Percentiles rank a stretch among this genome's conserved stretches.
Evolutionary conservation across 192 early-diverging fungal genomes (phyloP).

Genomic region (Piromyces sp.): DNA sequence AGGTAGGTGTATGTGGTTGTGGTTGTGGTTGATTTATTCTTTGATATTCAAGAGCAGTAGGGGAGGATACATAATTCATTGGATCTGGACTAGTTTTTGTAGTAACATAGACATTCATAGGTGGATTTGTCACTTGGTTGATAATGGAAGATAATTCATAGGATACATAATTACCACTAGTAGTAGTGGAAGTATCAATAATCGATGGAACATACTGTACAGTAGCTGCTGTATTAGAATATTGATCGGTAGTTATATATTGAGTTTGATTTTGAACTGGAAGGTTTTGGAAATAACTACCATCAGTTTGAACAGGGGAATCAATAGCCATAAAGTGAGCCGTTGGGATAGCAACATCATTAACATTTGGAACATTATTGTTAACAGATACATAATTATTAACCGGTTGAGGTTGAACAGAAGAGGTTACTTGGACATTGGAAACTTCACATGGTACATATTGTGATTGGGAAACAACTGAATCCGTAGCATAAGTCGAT

Average conservation of each 20-base stretch:
- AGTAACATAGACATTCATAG: not conserved
- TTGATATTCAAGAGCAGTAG: not conserved
- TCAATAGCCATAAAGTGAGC: not conserved
- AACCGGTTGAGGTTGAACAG: not conserved
- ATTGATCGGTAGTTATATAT: not conserved
- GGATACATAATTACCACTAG: not conserved
- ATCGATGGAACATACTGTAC: not conserved
- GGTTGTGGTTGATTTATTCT: not conserved
- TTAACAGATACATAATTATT: not conserved
- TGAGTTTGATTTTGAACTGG: not conserved
- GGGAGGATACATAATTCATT: not conserved
- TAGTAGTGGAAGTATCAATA: not conserved
- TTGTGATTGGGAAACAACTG: not conserved
- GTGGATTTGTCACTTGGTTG: not conserved
- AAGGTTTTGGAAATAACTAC: not conserved
- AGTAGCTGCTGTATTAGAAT: not conserved
- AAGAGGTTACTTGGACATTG: not conserved
- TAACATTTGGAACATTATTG: not conserved
- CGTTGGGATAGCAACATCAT: not conserved
- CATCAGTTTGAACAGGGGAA: not conserved
- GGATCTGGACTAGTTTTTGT: not conserved
- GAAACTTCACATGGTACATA: not conserved
- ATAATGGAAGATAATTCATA: not conserved
- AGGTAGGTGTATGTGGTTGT: not conserved
- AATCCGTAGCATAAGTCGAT: too few relatives aligned